Conservation (phyloP, 139 green algal species). For the Auxenochlorella pyrenoidosa region DNA sequence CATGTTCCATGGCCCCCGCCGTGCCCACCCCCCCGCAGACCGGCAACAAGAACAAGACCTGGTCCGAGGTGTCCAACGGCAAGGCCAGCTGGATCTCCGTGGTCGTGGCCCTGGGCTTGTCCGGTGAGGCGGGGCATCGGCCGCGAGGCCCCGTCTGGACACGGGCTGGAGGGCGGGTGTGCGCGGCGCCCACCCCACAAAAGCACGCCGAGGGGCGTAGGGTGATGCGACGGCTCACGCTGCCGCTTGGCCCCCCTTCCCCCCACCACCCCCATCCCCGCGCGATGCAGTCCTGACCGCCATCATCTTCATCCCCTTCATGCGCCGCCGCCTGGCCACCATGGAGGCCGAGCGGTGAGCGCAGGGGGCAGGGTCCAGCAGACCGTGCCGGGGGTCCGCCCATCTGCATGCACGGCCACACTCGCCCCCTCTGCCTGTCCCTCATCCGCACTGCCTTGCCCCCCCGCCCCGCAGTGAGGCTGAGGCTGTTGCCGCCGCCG, state of each 20-base stretch:
- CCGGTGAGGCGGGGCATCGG: too few species aligned
- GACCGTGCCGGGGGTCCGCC: too few species aligned
- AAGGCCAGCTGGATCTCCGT: conserved; percentile 24
- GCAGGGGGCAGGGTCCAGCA: too few species aligned
- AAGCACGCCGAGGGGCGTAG: too few species aligned
- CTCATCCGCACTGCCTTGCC: background rate
- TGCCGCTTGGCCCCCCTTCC: too few species aligned
- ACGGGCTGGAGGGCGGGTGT: too few species aligned
- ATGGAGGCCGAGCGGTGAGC: conserved; percentile 5
- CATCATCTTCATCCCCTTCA: conserved; percentile 18
- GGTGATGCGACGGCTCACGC: too few species aligned
- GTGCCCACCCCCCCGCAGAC: conserved; percentile 68
- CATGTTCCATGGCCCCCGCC: background rate
- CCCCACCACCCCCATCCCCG: too few species aligned
- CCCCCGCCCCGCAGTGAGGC: background rate
- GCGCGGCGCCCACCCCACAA: too few species aligned
- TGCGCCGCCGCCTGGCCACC: conserved; percentile 11
- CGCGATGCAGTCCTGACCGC: background rate
- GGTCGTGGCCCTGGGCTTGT: background rate
- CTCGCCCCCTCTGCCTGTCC: background rate
- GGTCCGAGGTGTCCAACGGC: conserved; percentile 9
- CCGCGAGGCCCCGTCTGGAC: too few species aligned
- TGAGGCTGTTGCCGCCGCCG: background rate
- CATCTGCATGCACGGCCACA: background rate
- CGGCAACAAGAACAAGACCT: conserved; percentile 50